Evolutionary conservation across 306 rosid species (phyloP).

Genomic region (Malus asiatica): DNA sequence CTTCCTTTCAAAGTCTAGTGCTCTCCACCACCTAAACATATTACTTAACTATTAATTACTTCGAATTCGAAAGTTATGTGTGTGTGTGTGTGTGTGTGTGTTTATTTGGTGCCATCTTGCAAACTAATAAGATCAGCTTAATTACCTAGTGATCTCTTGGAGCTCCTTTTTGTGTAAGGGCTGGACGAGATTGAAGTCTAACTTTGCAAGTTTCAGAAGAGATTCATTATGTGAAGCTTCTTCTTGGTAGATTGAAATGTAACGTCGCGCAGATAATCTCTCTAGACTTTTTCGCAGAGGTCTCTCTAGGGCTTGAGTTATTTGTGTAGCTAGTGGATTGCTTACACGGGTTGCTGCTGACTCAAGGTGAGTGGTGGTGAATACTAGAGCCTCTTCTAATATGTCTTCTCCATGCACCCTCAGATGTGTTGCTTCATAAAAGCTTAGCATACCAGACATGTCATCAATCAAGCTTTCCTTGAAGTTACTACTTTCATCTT

Average conservation of each 20-base stretch:
- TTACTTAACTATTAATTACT: background rate
- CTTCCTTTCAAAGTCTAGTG: constrained; percentile 11
- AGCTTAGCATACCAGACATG: background rate
- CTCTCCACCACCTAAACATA: constrained; percentile 43
- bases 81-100: too few relatives aligned
- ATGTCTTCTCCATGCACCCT: constrained; percentile 11
- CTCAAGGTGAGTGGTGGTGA: constrained; percentile 13
- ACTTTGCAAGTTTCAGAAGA: constrained; percentile 17
- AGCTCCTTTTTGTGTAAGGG: constrained; percentile 19
- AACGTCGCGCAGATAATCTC: background rate
- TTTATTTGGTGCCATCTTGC: too few relatives aligned
- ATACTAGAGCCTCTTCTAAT: constrained; percentile 1
- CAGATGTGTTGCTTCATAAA: constrained; percentile 15
- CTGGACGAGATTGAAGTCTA: constrained; percentile 30
- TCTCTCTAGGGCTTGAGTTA: constrained; percentile 3
- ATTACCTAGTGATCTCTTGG: constrained; percentile 9
- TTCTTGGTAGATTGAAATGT: constrained; percentile 15
- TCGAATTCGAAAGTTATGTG: background rate
- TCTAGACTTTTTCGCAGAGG: constrained; percentile 20
- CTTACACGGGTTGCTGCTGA: background rate
- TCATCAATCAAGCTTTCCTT: background rate
- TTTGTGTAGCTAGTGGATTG: background rate
- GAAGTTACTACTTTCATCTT: background rate
- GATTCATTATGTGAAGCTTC: constrained; percentile 11
- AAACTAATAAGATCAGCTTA: too few relatives aligned